A percentile compares a stretch with the other conserved stretches of the same genome.
Conservation (phyloP, 106 monocot genomes). For the Apostasia shenzhenica region DNA sequence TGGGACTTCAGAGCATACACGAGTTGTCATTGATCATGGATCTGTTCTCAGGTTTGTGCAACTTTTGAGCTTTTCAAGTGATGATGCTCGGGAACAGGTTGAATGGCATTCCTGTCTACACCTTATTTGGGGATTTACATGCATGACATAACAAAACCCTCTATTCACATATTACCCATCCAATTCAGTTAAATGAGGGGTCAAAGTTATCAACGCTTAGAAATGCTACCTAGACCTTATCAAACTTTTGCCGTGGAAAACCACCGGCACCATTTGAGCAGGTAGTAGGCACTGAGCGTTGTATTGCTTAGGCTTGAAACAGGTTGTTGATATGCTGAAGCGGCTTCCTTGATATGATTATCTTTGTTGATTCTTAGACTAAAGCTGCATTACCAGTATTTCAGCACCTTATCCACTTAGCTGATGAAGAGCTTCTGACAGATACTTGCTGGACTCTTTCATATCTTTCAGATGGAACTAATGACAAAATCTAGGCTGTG, state of each 20-base stretch:
- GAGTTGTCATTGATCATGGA: constrained; percentile 43
- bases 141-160: neutral
- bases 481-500: constrained; percentile 31
- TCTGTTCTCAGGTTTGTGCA: constrained; percentile 48
- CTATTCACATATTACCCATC: neutral
- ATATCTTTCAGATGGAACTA: constrained; percentile 36
- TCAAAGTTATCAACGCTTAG: constrained; percentile 53
- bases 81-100: constrained; percentile 55
- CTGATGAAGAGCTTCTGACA: constrained; percentile 35
- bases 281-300: neutral
- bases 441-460: constrained; percentile 41
- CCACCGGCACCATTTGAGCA: constrained; percentile 44
- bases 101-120: neutral
- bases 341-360: neutral
- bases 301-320: neutral
- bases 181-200: constrained; percentile 30
- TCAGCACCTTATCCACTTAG: constrained; percentile 27
- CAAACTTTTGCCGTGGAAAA: constrained; percentile 52
- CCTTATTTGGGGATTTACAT: neutral
- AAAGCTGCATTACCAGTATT: constrained; percentile 28
- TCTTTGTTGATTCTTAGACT: constrained; percentile 16
- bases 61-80: constrained; percentile 48
- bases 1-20: constrained; percentile 60
- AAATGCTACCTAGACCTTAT: constrained; percentile 56
- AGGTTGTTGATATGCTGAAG: neutral